These are phyloP conservation scores for Colletotrichum chrysophilum DNA, from an alignment of 2,329 filamentous ascomycete species.

Conservation along the genomic window DNA sequence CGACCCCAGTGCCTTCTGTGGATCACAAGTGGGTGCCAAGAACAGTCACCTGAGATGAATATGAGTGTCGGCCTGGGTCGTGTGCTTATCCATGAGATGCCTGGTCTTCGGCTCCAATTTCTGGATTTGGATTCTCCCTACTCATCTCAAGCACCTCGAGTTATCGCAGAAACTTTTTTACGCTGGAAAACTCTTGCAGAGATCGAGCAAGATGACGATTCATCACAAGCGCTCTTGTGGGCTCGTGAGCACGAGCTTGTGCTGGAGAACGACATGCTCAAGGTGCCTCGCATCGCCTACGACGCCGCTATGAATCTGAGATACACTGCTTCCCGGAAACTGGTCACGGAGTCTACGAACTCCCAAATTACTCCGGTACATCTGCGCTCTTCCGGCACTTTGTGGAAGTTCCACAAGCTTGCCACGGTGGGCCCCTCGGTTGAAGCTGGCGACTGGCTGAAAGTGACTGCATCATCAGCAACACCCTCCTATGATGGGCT, in stretches of 20 bases:
- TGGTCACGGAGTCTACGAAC: background rate
- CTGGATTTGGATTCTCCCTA: background rate
- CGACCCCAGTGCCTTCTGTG: constrained; percentile 21
- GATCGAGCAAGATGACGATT: background rate
- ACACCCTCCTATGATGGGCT: background rate
- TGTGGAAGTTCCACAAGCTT: background rate
- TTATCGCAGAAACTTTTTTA: background rate
- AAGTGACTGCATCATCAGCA: background rate
- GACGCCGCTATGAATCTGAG: background rate
- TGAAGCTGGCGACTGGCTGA: background rate
- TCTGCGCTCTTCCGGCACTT: background rate
- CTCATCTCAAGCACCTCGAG: background rate
- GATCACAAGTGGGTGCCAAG: constrained; percentile 22
- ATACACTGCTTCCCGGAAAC: background rate
- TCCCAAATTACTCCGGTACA: background rate
- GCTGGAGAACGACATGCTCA: background rate
- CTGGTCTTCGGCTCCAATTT: background rate
- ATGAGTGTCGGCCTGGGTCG: constrained; percentile 18
- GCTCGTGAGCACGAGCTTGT: background rate
- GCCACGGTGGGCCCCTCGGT: background rate
- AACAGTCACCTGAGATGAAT: constrained; percentile 19
- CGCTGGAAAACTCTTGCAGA: background rate
- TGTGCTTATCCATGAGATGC: background rate
- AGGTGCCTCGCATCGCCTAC: background rate
- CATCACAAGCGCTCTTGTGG: background rate